phyloP scores from a whole-genome alignment of 352 stramenopile species.

The Achlya hypogyna region DNA sequence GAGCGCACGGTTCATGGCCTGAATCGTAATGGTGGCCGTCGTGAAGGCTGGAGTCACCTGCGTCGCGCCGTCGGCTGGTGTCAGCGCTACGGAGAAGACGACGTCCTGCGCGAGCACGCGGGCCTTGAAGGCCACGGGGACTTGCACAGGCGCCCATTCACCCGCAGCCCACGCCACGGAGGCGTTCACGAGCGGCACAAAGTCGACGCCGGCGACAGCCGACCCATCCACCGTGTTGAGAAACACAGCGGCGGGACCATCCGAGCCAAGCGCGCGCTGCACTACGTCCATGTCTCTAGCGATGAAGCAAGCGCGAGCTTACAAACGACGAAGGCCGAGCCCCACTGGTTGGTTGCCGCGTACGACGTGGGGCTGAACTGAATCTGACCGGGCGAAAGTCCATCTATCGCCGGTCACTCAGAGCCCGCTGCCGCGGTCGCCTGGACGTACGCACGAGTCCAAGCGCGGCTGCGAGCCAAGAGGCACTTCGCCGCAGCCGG shows the following conservation, averaged over 20 bases:
- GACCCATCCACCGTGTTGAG: constrained; percentile 39
- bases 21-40: constrained; percentile 10
- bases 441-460: too few species aligned
- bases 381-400: not conserved
- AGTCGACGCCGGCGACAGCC: constrained; percentile 41
- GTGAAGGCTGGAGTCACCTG: not conserved
- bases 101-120: not conserved
- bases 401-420: too few species aligned
- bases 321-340: not conserved
- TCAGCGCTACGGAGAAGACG: not conserved
- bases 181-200: constrained; percentile 27
- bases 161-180: constrained; percentile 41
- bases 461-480: too few species aligned
- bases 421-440: too few species aligned
- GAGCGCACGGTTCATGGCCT: not conserved
- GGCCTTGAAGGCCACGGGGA: constrained; percentile 33
- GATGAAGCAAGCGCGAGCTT: not conserved
- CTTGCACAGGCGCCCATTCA: constrained; percentile 33
- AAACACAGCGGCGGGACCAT: constrained; percentile 34
- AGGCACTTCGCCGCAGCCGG: too few species aligned
- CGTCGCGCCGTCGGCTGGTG: not conserved
- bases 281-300: constrained; percentile 20
- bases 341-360: not conserved
- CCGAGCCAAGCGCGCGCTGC: constrained; percentile 46
- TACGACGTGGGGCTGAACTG: not conserved